A percentile compares a stretch with the other conserved stretches of the same genome.
phyloP scores from a whole-genome alignment of 2,329 filamentous ascomycete species.

The Nigrograna mackinnonii region DNA sequence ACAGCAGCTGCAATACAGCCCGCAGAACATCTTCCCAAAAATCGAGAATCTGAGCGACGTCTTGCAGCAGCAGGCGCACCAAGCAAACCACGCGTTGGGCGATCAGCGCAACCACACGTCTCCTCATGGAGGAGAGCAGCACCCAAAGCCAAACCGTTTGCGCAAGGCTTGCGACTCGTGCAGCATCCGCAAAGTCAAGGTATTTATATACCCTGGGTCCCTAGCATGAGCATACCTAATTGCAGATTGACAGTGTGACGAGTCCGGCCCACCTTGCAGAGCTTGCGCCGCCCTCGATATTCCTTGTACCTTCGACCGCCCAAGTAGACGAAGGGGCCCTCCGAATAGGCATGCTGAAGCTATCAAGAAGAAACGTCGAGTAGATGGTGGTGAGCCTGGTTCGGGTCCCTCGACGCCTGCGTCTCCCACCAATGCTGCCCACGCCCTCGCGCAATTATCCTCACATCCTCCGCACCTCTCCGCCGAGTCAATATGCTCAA shows the following conservation, averaged over 20 bases:
- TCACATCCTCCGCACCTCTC: constrained; percentile 53
- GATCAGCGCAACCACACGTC: constrained; percentile 21
- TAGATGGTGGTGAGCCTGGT: constrained; percentile 49
- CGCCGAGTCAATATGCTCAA: constrained; percentile 72
- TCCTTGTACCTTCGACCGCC: constrained; percentile 68
- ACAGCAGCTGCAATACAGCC: constrained; percentile 21
- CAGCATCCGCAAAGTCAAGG: constrained; percentile 47
- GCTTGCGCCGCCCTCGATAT: constrained; percentile 68
- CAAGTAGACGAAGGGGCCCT: constrained; percentile 65
- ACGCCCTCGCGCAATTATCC: constrained; percentile 55
- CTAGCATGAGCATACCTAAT: no score
- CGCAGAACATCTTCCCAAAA: constrained; percentile 33
- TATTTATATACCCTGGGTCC: no score
- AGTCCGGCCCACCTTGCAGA: constrained; percentile 67
- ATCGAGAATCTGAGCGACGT: constrained; percentile 41
- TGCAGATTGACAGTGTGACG: constrained; percentile 69
- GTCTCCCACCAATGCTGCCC: constrained; percentile 57
- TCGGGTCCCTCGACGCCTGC: constrained; percentile 49
- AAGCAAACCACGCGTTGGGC: constrained; percentile 37
- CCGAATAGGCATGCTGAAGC: constrained; percentile 70
- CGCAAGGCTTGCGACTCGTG: constrained; percentile 47
- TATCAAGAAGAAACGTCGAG: constrained; percentile 63
- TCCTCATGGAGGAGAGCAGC: constrained; percentile 17
- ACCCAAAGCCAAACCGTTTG: constrained; percentile 39
- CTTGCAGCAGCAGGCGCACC: constrained; percentile 40